Evolutionary conservation across 192 early-diverging fungal species (phyloP).

Genomic region (Coemansia erecta): DNA sequence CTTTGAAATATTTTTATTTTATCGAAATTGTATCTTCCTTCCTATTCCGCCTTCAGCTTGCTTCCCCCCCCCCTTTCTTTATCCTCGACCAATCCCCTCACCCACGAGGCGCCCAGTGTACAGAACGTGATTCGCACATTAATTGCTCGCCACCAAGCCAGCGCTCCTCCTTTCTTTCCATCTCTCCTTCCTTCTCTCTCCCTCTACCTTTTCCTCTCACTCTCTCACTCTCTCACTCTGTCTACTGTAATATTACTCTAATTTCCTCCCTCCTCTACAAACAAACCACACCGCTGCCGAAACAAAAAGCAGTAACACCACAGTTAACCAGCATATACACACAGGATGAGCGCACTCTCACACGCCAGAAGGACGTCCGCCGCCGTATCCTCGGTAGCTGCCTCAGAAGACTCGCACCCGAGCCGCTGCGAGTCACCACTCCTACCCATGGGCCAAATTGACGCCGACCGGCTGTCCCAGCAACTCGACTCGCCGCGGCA

Average conservation of each 20-base stretch:
- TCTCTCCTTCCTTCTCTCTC: background rate
- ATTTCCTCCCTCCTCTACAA: background rate
- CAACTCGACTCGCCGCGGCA: constrained; percentile 27
- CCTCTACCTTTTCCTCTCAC: background rate
- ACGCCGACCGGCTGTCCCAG: constrained; percentile 38
- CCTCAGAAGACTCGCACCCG: constrained; percentile 18
- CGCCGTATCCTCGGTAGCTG: constrained; percentile 1
- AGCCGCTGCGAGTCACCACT: constrained; percentile 52
- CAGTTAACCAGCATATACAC: background rate
- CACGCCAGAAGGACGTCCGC: background rate
- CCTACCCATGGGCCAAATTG: constrained; percentile 51
- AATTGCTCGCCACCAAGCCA: no score
- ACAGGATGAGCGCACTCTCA: background rate
- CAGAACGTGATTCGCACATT: no score
- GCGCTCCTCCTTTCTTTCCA: background rate
- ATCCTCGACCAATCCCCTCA: no score
- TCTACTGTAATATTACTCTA: background rate
- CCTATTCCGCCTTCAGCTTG: no score
- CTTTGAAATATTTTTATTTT: no score
- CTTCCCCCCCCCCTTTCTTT: no score
- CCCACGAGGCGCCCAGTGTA: no score
- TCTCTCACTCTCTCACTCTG: background rate
- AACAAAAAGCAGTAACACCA: background rate
- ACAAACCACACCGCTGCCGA: background rate
- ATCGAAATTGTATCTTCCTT: no score